Conservation (phyloP, 2,329 filamentous ascomycete genomes). For the Arthrobotrys conoides region DNA sequence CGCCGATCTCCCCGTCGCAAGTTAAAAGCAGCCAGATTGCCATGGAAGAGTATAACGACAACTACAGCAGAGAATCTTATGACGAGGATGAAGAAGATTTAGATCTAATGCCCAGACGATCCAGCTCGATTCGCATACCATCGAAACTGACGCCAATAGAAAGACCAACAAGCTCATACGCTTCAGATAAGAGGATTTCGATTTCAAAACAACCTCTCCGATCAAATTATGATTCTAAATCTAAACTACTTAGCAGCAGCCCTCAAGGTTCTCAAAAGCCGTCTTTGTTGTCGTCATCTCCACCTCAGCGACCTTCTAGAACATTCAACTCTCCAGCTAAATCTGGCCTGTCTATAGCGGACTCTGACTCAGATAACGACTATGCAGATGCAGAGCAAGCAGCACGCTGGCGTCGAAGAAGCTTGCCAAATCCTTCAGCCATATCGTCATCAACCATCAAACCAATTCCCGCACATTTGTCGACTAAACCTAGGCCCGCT, state of each 20-base stretch:
- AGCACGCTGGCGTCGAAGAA: conserved; percentile 47
- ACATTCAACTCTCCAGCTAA: conserved; percentile 3
- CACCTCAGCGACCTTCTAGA: conserved; percentile 4
- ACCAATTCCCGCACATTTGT: not conserved
- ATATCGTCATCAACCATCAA: not conserved
- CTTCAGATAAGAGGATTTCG: conserved; percentile 19
- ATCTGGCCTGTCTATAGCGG: not conserved
- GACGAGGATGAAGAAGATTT: conserved; percentile 47
- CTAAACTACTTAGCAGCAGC: conserved; percentile 11
- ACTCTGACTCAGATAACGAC: conserved; percentile 53
- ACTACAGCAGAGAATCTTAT: conserved; percentile 11
- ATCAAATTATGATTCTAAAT: not conserved
- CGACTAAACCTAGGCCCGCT: conserved; percentile 11
- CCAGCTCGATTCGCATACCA: not conserved
- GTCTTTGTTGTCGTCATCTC: conserved; percentile 14
- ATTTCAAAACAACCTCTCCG: conserved; percentile 29
- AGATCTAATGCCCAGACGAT: conserved; percentile 33
- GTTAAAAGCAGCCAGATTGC: conserved; percentile 29
- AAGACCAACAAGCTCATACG: conserved; percentile 10
- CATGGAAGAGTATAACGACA: conserved; percentile 25
- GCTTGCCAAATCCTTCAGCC: not conserved
- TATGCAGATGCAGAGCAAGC: conserved; percentile 54
- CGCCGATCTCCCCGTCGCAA: conserved; percentile 38
- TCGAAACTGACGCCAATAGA: not conserved
- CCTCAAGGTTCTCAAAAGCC: not conserved